These are phyloP conservation scores for Flaveria ramosissima DNA, from an alignment of 129 eudicot genomes.

Conservation along the genomic window DNA sequence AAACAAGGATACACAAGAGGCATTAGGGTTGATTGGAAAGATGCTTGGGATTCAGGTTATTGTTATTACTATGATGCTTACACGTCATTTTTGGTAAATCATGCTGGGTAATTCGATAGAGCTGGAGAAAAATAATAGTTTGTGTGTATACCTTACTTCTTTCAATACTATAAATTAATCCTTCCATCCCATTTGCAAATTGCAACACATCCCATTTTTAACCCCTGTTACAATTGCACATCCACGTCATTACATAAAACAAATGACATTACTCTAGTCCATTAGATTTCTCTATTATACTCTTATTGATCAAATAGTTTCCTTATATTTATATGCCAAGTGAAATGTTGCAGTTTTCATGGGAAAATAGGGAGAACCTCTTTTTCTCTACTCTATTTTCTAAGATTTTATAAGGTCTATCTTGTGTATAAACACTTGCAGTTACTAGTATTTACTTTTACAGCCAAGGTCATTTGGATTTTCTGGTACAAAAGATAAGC, in stretches of 20 bases:
- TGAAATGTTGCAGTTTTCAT: conserved; percentile 6
- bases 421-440: conserved; percentile 4
- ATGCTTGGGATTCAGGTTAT: conserved; percentile 97
- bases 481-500: conserved; percentile 98
- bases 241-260: background rate
- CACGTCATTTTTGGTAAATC: background rate
- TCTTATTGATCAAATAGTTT: conserved; percentile 4
- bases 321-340: background rate
- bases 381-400: background rate
- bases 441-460: conserved; percentile 28
- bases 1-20: conserved; percentile 99
- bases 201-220: background rate
- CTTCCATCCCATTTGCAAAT: conserved; percentile 1
- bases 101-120: background rate
- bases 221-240: background rate
- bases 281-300: background rate
- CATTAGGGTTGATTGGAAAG: conserved; percentile 83
- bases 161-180: conserved; percentile 1
- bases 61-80: conserved; percentile 11
- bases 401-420: background rate
- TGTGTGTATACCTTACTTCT: background rate
- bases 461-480: conserved; percentile 98
- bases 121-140: conserved; percentile 10
- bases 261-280: background rate
- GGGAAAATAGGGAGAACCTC: conserved; percentile 3